These are phyloP conservation scores for Diplogelasinospora grovesii DNA, from an alignment of 495 filamentous ascomycete species.

Conservation along the genomic window DNA sequence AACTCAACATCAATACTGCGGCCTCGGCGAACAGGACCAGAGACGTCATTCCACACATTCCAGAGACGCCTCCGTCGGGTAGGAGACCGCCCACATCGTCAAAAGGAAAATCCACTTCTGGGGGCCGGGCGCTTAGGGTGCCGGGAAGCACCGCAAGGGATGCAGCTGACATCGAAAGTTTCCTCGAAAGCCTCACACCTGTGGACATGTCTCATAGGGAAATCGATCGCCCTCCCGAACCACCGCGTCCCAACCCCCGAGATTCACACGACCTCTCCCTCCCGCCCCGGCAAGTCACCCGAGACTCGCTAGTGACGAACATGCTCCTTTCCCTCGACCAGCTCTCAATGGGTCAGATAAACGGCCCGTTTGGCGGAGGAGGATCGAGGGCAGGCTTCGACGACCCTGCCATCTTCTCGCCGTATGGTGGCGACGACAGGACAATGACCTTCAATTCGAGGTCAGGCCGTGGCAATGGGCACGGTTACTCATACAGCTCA, in stretches of 20 bases:
- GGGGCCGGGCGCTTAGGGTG: conserved; percentile 19
- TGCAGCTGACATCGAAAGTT: conserved; percentile 28
- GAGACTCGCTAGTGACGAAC: conserved; percentile 85
- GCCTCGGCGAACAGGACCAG: conserved; percentile 8
- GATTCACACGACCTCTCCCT: conserved; percentile 89
- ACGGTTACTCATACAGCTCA: conserved; percentile 68
- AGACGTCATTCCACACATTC: conserved; percentile 5
- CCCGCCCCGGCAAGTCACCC: conserved; percentile 62
- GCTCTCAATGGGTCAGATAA: conserved; percentile 52
- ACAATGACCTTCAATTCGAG: conserved; percentile 30
- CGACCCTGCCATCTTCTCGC: conserved; percentile 21
- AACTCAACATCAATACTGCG: conserved; percentile 25
- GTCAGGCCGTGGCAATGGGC: conserved; percentile 48
- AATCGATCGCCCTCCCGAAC: conserved; percentile 25
- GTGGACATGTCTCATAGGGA: conserved; percentile 26
- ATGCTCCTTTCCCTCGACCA: conserved; percentile 87
- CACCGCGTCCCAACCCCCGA: conserved; percentile 29
- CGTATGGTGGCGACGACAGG: conserved; percentile 25
- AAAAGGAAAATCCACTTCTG: conserved; percentile 6
- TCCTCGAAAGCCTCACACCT: conserved; percentile 27
- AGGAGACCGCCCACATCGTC: conserved; percentile 12
- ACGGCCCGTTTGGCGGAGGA: conserved; percentile 12
- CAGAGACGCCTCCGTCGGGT: conserved; percentile 13
- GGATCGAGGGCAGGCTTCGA: conserved; percentile 18
- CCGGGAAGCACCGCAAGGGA: conserved; percentile 14